Percentiles rank a stretch among this genome's conserved stretches.
These are phyloP conservation scores for Hibiscus trionum DNA, from an alignment of 345 rosid genomes.

Conservation along the genomic window DNA sequence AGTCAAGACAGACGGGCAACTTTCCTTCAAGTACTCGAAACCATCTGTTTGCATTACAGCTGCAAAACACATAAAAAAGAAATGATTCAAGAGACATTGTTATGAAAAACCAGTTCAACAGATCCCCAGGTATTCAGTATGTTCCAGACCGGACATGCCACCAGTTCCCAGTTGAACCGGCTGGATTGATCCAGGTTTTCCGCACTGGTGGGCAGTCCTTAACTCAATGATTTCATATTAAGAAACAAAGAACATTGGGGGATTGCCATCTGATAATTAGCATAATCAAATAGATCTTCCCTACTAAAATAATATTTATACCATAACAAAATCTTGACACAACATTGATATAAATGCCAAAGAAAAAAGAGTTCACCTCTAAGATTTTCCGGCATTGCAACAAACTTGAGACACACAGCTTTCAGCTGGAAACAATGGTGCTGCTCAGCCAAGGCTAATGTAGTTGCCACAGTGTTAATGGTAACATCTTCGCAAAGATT, in stretches of 20 bases:
- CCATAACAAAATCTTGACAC: not conserved
- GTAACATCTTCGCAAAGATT: constrained; percentile 51
- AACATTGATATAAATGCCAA: not conserved
- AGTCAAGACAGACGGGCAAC: constrained; percentile 48
- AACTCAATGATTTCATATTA: not conserved
- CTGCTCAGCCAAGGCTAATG: constrained; percentile 66
- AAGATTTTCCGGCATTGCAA: constrained; percentile 49
- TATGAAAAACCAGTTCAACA: not conserved
- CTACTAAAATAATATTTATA: not conserved
- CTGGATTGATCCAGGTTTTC: not conserved
- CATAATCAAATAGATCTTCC: not conserved
- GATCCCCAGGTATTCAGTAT: not conserved
- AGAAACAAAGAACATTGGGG: not conserved
- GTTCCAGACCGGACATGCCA: not conserved
- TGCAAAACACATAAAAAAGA: constrained; percentile 13
- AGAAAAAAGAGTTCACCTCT: constrained; percentile 25
- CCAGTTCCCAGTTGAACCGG: not conserved
- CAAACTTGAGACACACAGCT: constrained; percentile 54
- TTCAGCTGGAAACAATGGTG: constrained; percentile 60
- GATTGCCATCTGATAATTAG: not conserved
- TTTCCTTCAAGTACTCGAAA: constrained; percentile 48
- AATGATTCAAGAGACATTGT: not conserved
- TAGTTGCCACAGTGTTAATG: constrained; percentile 57
- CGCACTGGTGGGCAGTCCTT: not conserved
- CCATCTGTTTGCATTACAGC: constrained; percentile 73